Evolutionary conservation across 768 basidiomycete species (phyloP).

Genomic region (Leccinum subgranulosum): DNA sequence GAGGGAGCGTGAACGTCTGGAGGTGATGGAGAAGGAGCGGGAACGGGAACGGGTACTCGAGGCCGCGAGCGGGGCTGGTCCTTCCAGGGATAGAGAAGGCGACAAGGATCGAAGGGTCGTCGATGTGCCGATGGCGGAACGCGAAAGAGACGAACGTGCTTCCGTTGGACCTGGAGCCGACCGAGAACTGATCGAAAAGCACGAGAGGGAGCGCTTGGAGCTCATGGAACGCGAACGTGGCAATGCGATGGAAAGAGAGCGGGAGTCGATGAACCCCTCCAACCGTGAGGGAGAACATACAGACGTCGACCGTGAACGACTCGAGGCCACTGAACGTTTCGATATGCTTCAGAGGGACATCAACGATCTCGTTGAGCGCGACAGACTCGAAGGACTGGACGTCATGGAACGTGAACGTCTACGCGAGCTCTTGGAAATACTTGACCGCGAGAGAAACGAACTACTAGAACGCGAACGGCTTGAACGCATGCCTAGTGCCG

Average conservation of each 20-base stretch:
- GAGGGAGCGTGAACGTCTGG: conserved; percentile 30
- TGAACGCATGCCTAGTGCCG: conserved; percentile 32
- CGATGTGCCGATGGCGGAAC: conserved; percentile 16
- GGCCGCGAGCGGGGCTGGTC: conserved; percentile 2
- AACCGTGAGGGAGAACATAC: conserved; percentile 21
- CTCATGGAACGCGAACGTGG: conserved; percentile 21
- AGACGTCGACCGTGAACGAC: conserved; percentile 27
- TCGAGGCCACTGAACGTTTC: conserved; percentile 23
- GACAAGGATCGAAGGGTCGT: conserved; percentile 21
- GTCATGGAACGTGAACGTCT: conserved; percentile 29
- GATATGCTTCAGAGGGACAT: conserved; percentile 35
- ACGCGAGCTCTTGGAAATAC: conserved; percentile 27
- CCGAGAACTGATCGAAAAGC: conserved; percentile 21
- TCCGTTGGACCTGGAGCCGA: conserved; percentile 16
- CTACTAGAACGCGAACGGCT: conserved; percentile 31
- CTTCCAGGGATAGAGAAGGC: conserved; percentile 21
- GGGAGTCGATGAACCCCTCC: conserved; percentile 12
- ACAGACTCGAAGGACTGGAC: conserved; percentile 29
- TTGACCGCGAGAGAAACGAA: conserved; percentile 30
- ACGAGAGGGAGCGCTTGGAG: conserved; percentile 29
- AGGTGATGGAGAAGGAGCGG: conserved; percentile 30
- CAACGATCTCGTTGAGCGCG: conserved; percentile 28
- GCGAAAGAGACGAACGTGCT: conserved; percentile 21
- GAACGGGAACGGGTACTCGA: conserved; percentile 14
- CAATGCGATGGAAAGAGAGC: conserved; percentile 13